Percentiles rank a stretch among this genome's conserved stretches.
phyloP scores from a whole-genome alignment of 2,329 filamentous ascomycete genomes.

The Neonectria ditissima region DNA sequence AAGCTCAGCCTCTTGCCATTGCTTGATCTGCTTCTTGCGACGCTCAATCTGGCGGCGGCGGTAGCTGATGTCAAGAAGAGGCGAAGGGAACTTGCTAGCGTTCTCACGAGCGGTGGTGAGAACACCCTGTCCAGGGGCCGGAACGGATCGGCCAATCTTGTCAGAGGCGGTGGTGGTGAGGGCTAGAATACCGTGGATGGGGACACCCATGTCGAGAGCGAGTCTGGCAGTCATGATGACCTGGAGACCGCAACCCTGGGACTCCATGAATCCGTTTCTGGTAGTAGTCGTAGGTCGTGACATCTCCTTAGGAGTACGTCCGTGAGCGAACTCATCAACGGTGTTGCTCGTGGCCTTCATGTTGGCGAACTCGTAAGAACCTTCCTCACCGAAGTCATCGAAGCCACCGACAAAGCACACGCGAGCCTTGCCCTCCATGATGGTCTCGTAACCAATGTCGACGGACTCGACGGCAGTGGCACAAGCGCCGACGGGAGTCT shows the following conservation, averaged over 20 bases:
- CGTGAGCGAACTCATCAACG: slow-evolving; percentile 94
- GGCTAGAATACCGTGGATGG: slow-evolving; percentile 94
- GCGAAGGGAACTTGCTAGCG: slow-evolving; percentile 91
- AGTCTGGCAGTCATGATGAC: slow-evolving; percentile 98
- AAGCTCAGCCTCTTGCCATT: slow-evolving; percentile 95
- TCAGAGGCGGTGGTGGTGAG: slow-evolving; percentile 96
- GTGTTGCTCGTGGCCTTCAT: slow-evolving; percentile 99
- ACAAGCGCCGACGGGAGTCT: slow-evolving; percentile 97
- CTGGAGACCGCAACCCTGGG: slow-evolving; percentile 97
- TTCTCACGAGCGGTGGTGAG: slow-evolving; percentile 94
- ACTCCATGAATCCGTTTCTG: slow-evolving; percentile 98
- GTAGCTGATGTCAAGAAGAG: slow-evolving; percentile 97
- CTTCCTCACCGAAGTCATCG: slow-evolving; percentile 99
- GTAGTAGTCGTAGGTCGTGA: slow-evolving; percentile 97
- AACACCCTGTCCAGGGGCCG: slow-evolving; percentile 95
- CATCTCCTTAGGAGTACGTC: slow-evolving; percentile 96
- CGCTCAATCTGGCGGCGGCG: slow-evolving; percentile 94
- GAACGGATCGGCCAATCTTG: slow-evolving; percentile 98
- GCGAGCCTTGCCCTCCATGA: slow-evolving; percentile 97
- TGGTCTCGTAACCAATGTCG: slow-evolving; percentile 98
- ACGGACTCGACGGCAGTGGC: slow-evolving; percentile 97
- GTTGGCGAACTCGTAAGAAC: slow-evolving; percentile 99
- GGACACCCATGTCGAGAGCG: slow-evolving; percentile 97
- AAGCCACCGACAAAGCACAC: slow-evolving; percentile 98
- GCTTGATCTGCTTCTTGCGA: slow-evolving; percentile 92